phyloP scores from a whole-genome alignment of 306 rosid genomes.

The Ormosia semicastrata region DNA sequence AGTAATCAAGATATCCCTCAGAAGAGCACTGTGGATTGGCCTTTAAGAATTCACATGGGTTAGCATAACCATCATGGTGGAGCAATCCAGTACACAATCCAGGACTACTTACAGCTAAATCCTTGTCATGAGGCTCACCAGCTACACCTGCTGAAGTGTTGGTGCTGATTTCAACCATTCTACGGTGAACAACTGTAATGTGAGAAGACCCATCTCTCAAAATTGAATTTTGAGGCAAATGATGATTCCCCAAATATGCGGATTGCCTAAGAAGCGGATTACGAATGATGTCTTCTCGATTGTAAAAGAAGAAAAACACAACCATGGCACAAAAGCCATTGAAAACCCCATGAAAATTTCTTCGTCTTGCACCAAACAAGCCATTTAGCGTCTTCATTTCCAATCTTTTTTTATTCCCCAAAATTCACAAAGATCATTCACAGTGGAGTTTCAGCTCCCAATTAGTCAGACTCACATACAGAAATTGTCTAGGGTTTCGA shows the following conservation, averaged over 20 bases:
- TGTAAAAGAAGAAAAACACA: conserved; percentile 48
- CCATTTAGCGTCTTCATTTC: conserved; percentile 35
- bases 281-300: conserved; percentile 38
- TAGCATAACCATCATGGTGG: conserved; percentile 48
- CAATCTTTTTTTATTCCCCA: neutral
- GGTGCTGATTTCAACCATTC: conserved; percentile 29
- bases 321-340: conserved; percentile 36
- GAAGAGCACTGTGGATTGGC: conserved; percentile 77
- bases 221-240: conserved; percentile 25
- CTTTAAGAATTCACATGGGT: conserved; percentile 67
- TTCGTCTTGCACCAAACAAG: conserved; percentile 25
- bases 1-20: conserved; percentile 73
- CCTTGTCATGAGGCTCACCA: conserved; percentile 19
- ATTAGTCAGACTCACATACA: neutral
- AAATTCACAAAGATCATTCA: neutral
- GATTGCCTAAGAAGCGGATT: conserved; percentile 47
- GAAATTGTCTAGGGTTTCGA: conserved; percentile 36
- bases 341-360: conserved; percentile 39
- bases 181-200: conserved; percentile 35
- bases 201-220: conserved; percentile 17
- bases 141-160: conserved; percentile 25
- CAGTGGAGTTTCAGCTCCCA: conserved; percentile 2
- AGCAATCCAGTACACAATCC: conserved; percentile 58
- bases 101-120: conserved; percentile 20
- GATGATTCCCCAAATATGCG: conserved; percentile 16